phyloP scores from a whole-genome alignment of 2,329 filamentous ascomycete genomes.

The Fusarium pseudograminearum region DNA sequence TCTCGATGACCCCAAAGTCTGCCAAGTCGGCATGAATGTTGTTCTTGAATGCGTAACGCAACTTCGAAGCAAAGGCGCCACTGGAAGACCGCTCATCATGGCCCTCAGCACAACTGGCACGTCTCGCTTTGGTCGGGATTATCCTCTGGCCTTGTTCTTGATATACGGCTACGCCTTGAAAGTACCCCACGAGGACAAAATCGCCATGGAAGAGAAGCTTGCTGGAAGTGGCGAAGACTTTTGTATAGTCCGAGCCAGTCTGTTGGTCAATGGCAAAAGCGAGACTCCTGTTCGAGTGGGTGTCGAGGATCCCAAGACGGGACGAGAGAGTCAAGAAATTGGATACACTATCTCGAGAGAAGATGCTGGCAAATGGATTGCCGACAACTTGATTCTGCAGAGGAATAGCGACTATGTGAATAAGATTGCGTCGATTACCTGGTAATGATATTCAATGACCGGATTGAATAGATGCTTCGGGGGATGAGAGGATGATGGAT shows the following conservation, averaged over 20 bases:
- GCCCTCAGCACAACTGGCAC: slow-evolving; percentile 58
- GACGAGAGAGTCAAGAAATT: slow-evolving; percentile 52
- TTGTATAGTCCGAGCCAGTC: slow-evolving; percentile 55
- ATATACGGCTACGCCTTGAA: slow-evolving; percentile 58
- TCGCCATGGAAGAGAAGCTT: slow-evolving; percentile 57
- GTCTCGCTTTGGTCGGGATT: slow-evolving; percentile 53
- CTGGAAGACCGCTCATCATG: slow-evolving; percentile 51
- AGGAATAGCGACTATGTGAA: slow-evolving; percentile 46
- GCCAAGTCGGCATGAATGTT: slow-evolving; percentile 57
- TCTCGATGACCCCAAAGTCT: slow-evolving; percentile 62
- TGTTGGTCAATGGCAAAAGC: slow-evolving; percentile 51
- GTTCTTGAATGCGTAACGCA: slow-evolving; percentile 57
- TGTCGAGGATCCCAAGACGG: slow-evolving; percentile 53
- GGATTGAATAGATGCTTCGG: not conserved
- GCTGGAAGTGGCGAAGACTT: slow-evolving; percentile 50
- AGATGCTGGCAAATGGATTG: slow-evolving; percentile 63
- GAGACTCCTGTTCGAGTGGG: slow-evolving; percentile 53
- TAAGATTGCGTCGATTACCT: slow-evolving; percentile 56
- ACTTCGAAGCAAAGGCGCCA: slow-evolving; percentile 45
- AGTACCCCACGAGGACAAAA: slow-evolving; percentile 62
- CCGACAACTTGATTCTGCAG: slow-evolving; percentile 53
- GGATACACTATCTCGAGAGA: slow-evolving; percentile 62
- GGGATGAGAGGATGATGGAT: not conserved
- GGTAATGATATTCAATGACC: slow-evolving; percentile 31
- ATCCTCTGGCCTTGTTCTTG: slow-evolving; percentile 58